Evolutionary conservation across 306 rosid genomes (phyloP).

Genomic region (Cicer pinnatifidum): DNA sequence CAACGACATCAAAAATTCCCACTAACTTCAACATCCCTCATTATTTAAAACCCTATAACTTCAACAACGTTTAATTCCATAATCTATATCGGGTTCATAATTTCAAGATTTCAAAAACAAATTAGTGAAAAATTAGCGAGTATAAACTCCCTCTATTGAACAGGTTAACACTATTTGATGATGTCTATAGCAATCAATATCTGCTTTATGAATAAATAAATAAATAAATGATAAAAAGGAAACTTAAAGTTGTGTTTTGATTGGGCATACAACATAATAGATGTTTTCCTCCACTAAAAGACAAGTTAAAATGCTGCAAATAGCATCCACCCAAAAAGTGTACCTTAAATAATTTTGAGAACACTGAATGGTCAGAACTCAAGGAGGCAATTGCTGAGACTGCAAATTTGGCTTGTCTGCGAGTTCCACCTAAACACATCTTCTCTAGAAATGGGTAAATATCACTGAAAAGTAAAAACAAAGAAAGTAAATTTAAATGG

Average conservation of each 20-base stretch:
- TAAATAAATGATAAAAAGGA: neutral
- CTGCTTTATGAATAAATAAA: neutral
- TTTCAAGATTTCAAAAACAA: constrained; percentile 19
- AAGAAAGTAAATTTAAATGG: constrained; percentile 33
- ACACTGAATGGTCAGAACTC: constrained; percentile 53
- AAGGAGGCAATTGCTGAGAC: constrained; percentile 76
- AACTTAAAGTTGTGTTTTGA: constrained; percentile 1
- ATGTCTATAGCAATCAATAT: constrained; percentile 29
- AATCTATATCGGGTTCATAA: neutral
- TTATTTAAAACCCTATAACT: neutral
- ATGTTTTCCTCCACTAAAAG: constrained; percentile 29
- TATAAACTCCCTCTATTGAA: neutral
- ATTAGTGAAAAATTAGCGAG: constrained; percentile 15
- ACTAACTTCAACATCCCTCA: neutral
- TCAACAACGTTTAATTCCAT: constrained; percentile 1
- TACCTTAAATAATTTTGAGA: constrained; percentile 73
- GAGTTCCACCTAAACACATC: constrained; percentile 78
- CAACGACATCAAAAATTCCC: neutral
- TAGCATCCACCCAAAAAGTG: constrained; percentile 22
- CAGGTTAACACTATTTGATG: constrained; percentile 15
- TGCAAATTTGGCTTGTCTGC: constrained; percentile 73
- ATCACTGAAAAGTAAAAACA: constrained; percentile 57
- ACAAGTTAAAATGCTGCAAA: constrained; percentile 14
- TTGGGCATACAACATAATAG: neutral
- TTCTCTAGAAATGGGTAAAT: constrained; percentile 68